phyloP scores from a whole-genome alignment of 2,329 filamentous ascomycete genomes.

The Fusarium sarcochroum region DNA sequence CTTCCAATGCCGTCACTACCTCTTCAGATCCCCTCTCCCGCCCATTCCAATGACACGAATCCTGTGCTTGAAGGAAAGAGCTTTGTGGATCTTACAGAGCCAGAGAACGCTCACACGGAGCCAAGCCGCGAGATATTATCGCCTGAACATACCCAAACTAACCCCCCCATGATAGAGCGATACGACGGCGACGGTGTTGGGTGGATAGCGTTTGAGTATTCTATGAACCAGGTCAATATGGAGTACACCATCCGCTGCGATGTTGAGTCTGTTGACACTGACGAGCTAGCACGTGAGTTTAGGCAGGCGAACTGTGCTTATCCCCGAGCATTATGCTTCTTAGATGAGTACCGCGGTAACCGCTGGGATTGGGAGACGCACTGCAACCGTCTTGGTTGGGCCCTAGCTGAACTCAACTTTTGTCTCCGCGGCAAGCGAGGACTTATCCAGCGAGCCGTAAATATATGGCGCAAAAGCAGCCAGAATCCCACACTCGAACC shows the following conservation, averaged over 20 bases:
- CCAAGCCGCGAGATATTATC: conserved; percentile 51
- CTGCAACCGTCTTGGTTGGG: conserved; percentile 99
- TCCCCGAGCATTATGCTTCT: conserved; percentile 91
- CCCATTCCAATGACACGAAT: no score
- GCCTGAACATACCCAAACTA: conserved; percentile 95
- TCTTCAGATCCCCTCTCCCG: no score
- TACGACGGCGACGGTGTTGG: conserved; percentile 92
- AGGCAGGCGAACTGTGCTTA: conserved; percentile 99
- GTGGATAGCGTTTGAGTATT: conserved; percentile 99
- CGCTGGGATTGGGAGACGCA: conserved; percentile 93
- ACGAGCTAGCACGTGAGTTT: conserved; percentile 87
- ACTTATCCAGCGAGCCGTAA: conserved; percentile 95
- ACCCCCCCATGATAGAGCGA: no score
- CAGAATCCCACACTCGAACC: conserved; percentile 77
- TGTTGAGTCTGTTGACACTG: conserved; percentile 94
- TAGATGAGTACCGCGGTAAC: conserved; percentile 97
- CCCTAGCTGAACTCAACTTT: conserved; percentile 91
- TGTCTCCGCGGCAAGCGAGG: conserved; percentile 93
- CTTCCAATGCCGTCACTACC: no score
- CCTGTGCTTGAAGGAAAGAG: no score
- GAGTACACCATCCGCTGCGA: conserved; percentile 99
- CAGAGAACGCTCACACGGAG: no score
- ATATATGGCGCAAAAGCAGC: conserved; percentile 99
- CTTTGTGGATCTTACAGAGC: no score
- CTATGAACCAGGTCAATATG: conserved; percentile 97